Base-by-base conservation (phyloP, 768 basidiomycete genomes). In the Pleurotus platypus region DNA sequence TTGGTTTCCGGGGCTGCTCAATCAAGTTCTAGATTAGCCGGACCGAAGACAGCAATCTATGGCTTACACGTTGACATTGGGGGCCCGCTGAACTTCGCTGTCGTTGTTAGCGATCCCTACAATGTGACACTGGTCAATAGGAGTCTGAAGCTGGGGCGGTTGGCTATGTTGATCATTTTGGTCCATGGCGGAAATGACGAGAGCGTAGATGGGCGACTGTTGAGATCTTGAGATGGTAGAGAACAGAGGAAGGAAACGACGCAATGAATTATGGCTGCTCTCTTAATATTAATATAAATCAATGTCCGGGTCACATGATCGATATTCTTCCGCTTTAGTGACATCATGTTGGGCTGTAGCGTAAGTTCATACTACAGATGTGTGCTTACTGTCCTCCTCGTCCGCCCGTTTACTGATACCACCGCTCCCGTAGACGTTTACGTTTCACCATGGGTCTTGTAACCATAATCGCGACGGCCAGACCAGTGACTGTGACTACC, bases 371-470 rank as follows among this genome's bases (percentile, higher is more conserved):
- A 45, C n/a, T 45, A n/a, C 15, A 16, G 20, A 42, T 42, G 16
- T 26, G 16, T 16, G 5, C 13, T 22, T 45, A n/a, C 20, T 45
- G 5, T 13, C 40, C 40, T 13, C 40, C 40, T 42, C 12, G 15
- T 48, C 46, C 13, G 22, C 18, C 15, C 12, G 5, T 2, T 64
- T 70, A 83, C 50, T 78, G 72, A 66, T 91, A 92, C 91, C 91
- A 93, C 62, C 76, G 78, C 65, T 88, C 87, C 58, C 80, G 77
- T 63, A 91, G 69, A 60, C 70, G 73, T 68, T 90, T 92, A 67
- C 79, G 72, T 62, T 70, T 70, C 20, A 95, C 92, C 75, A 95
- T 90, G 30, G 94, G 94, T 67, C 82, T 85, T 18, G 86, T 86
- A 38, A 94, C 68, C n/a, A 84, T 68, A 60, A 97, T 91, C n/a